phyloP scores from a whole-genome alignment of 2,329 filamentous ascomycete species.

The Neodidymelliopsis sp. region DNA sequence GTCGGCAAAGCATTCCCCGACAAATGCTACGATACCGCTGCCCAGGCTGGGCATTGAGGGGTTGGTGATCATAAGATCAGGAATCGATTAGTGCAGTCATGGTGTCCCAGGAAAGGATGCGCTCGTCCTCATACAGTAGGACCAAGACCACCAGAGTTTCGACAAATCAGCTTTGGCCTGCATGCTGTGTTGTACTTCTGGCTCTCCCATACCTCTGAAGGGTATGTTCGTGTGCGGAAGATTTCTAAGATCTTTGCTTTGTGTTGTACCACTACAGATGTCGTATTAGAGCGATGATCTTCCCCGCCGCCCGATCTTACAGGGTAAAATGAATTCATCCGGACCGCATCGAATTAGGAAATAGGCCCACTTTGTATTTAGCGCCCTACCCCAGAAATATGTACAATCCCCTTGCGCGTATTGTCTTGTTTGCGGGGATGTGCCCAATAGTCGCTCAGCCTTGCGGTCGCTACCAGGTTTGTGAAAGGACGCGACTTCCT shows the following conservation, averaged over 20 bases:
- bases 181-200: too few relatives aligned
- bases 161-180: too few relatives aligned
- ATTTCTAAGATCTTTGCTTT: too few relatives aligned
- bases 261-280: neutral
- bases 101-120: neutral
- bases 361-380: neutral
- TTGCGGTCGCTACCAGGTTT: neutral
- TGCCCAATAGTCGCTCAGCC: neutral
- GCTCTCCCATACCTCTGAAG: too few relatives aligned
- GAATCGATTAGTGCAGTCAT: neutral
- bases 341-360: conserved; percentile 15
- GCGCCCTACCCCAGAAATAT: conserved; percentile 1
- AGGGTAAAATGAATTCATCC: conserved; percentile 7
- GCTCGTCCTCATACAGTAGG: too few relatives aligned
- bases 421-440: conserved; percentile 3
- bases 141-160: too few relatives aligned
- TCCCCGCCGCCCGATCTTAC: conserved; percentile 10
- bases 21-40: conserved; percentile 12
- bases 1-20: conserved; percentile 8
- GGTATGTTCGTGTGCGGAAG: too few relatives aligned
- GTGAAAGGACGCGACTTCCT: neutral
- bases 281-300: neutral
- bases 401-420: neutral
- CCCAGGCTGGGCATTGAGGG: conserved; percentile 36
- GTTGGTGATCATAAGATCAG: conserved; percentile 10